Percentiles rank a stretch among this genome's conserved stretches.
Conservation (phyloP, 2,329 filamentous ascomycete genomes). For the Dothideomycetidae sp. region DNA sequence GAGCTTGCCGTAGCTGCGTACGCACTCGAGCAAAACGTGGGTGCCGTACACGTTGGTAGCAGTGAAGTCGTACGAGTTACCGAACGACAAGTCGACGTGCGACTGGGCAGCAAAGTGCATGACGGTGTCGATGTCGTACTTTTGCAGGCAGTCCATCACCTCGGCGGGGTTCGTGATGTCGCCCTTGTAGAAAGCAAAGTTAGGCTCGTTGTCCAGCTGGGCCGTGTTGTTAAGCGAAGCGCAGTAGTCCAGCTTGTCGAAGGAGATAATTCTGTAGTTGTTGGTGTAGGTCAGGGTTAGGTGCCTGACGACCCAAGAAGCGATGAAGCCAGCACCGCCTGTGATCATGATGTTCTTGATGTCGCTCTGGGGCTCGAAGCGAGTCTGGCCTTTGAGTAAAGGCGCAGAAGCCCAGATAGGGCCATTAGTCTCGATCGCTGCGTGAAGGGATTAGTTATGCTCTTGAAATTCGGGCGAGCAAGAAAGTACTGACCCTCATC, state of each 20-base stretch:
- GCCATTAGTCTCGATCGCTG: constrained; percentile 6
- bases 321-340: constrained; percentile 74
- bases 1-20: constrained; percentile 51
- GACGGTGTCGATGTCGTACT: constrained; percentile 61
- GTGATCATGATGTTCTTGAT: constrained; percentile 74
- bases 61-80: constrained; percentile 69
- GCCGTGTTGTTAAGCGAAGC: constrained; percentile 67
- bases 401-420: constrained; percentile 56
- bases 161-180: constrained; percentile 59
- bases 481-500: constrained; percentile 1
- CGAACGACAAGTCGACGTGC: constrained; percentile 70
- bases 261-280: constrained; percentile 67
- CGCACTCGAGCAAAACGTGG: constrained; percentile 64
- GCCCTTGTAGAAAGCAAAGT: constrained; percentile 68
- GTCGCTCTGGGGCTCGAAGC: constrained; percentile 52
- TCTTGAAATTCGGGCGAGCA: too few relatives aligned
- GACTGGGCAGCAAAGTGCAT: constrained; percentile 80
- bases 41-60: constrained; percentile 72
- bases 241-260: constrained; percentile 77
- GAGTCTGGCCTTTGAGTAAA: constrained; percentile 52
- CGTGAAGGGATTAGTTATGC: too few relatives aligned
- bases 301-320: constrained; percentile 71
- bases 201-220: constrained; percentile 49
- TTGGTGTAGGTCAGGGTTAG: constrained; percentile 59
- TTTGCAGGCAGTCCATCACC: constrained; percentile 56